Evolutionary conservation across 2,329 filamentous ascomycete species (phyloP).

Genomic region (Neonectria magnoliae): DNA sequence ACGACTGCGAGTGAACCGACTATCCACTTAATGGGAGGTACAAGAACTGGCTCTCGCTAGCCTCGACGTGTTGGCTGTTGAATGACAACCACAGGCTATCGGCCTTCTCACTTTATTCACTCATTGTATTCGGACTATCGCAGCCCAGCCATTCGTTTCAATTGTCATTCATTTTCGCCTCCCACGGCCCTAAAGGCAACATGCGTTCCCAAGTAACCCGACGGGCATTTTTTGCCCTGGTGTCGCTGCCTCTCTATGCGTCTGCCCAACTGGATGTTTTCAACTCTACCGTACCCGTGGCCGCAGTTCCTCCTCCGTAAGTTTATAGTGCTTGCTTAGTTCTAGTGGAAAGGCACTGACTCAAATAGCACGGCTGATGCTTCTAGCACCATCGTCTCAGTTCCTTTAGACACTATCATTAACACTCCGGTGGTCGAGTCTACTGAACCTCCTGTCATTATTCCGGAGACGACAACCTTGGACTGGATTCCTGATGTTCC

Average conservation of each 20-base stretch:
- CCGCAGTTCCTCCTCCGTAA: background rate
- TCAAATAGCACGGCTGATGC: background rate
- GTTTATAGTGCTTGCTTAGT: background rate
- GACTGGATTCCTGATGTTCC: background rate
- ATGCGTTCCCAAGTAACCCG: slow-evolving; percentile 21
- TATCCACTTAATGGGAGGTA: background rate
- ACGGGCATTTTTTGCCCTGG: slow-evolving; percentile 25
- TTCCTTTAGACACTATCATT: background rate
- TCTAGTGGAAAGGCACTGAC: background rate
- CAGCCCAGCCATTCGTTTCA: slow-evolving; percentile 16
- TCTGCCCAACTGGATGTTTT: slow-evolving; percentile 22
- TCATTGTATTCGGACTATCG: slow-evolving; percentile 1
- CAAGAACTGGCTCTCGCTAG: background rate
- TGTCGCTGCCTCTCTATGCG: slow-evolving; percentile 22
- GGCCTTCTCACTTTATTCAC: background rate
- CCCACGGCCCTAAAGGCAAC: background rate
- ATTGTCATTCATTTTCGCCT: slow-evolving; percentile 2
- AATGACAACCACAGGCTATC: background rate
- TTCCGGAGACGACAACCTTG: slow-evolving; percentile 7
- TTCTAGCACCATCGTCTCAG: background rate
- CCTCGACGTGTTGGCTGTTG: background rate
- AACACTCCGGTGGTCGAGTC: background rate
- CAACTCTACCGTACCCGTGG: background rate
- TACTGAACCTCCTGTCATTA: background rate
- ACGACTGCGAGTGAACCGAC: background rate